These are phyloP conservation scores for Trebouxia sp. DNA, from an alignment of 139 green algal genomes.

Conservation along the genomic window DNA sequence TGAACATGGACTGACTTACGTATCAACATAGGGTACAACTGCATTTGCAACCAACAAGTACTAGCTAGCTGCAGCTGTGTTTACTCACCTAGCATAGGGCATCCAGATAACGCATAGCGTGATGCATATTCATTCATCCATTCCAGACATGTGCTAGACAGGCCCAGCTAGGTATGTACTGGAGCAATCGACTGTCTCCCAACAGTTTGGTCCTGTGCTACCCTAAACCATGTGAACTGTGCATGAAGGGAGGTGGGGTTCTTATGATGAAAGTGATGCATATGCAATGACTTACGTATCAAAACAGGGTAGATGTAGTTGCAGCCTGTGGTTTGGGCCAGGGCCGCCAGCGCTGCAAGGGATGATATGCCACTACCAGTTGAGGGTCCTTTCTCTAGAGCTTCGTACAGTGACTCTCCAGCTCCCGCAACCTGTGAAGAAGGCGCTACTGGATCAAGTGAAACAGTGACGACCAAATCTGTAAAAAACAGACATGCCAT, in stretches of 20 bases:
- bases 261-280: too few species aligned
- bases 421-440: background rate
- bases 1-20: background rate
- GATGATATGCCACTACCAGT: background rate
- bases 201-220: too few species aligned
- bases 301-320: constrained; percentile 15
- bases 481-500: too few species aligned
- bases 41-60: constrained; percentile 7
- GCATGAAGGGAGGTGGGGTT: too few species aligned
- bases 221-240: too few species aligned
- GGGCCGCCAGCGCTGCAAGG: background rate
- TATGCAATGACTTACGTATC: constrained; percentile 2
- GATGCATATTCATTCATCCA: too few species aligned
- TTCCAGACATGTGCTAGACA: too few species aligned
- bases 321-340: constrained; percentile 5
- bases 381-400: background rate
- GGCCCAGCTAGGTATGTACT: too few species aligned
- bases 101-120: too few species aligned
- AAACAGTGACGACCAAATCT: background rate
- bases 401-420: background rate
- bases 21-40: background rate
- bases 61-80: too few species aligned
- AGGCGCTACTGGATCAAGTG: background rate
- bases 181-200: too few species aligned
- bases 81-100: too few species aligned